Percentiles rank a stretch among this genome's conserved stretches.
These are phyloP conservation scores for Teunomyces stri DNA, from an alignment of 805 yeast species.

Conservation along the genomic window DNA sequence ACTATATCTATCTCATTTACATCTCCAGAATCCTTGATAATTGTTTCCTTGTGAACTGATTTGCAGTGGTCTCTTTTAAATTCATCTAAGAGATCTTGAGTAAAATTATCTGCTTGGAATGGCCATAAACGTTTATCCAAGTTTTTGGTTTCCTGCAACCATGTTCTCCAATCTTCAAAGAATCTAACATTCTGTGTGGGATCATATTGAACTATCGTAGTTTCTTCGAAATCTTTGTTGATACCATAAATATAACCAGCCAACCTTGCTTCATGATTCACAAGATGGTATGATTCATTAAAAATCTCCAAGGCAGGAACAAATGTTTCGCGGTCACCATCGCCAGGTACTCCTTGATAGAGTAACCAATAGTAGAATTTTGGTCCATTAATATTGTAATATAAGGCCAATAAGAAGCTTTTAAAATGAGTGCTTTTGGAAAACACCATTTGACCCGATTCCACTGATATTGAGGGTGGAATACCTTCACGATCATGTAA, in stretches of 20 bases:
- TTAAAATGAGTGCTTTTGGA: constrained; percentile 32
- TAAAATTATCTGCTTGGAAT: constrained; percentile 13
- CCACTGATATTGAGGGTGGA: constrained; percentile 28
- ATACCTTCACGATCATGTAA: constrained; percentile 35
- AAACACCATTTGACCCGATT: constrained; percentile 37
- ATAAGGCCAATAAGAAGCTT: constrained; percentile 28
- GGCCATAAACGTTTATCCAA: constrained; percentile 17
- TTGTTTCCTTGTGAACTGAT: background rate
- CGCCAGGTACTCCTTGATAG: constrained; percentile 35
- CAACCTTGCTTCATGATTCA: constrained; percentile 18
- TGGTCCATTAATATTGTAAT: constrained; percentile 34
- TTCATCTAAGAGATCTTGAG: constrained; percentile 11
- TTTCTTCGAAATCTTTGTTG: constrained; percentile 16
- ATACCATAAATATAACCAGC: constrained; percentile 16
- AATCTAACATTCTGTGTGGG: constrained; percentile 13
- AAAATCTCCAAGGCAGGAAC: constrained; percentile 38
- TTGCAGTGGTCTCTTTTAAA: constrained; percentile 8
- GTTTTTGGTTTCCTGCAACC: constrained; percentile 17
- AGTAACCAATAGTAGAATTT: constrained; percentile 26
- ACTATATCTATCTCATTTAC: background rate
- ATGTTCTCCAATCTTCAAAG: constrained; percentile 24
- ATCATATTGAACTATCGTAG: constrained; percentile 24
- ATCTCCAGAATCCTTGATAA: constrained; percentile 5
- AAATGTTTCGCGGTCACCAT: constrained; percentile 37
- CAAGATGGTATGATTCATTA: constrained; percentile 33